Evolutionary conservation across 106 monocot genomes (phyloP).

Genomic region (Apostasia shenzhenica): DNA sequence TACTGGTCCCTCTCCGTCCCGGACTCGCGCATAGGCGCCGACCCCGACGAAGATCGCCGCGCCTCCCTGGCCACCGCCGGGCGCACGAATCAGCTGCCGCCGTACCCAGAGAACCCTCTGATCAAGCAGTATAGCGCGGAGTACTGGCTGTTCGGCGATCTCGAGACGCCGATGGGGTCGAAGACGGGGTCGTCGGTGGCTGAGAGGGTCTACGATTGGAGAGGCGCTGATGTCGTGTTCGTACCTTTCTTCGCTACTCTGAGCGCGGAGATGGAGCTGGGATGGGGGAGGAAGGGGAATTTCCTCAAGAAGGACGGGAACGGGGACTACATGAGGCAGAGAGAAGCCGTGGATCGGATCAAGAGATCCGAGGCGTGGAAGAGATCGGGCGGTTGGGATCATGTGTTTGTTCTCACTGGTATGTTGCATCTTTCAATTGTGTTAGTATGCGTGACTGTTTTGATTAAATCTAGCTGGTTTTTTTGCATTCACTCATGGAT

Average conservation of each 20-base stretch:
- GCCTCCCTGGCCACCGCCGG: neutral
- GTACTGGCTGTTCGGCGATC: conserved; percentile 75
- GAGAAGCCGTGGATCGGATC: conserved; percentile 47
- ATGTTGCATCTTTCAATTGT: neutral
- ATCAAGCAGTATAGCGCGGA: conserved; percentile 86
- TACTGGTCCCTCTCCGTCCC: conserved; percentile 70
- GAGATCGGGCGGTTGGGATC: conserved; percentile 62
- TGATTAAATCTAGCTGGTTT: neutral
- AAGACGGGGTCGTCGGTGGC: conserved; percentile 19
- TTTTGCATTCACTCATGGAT: neutral
- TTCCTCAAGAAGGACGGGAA: conserved; percentile 76
- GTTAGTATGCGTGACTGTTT: neutral
- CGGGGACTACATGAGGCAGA: conserved; percentile 54
- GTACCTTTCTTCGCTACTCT: conserved; percentile 90
- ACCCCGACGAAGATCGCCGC: conserved; percentile 12
- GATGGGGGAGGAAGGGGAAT: conserved; percentile 72
- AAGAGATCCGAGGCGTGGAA: conserved; percentile 41
- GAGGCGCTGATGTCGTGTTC: conserved; percentile 65
- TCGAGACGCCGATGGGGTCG: conserved; percentile 37
- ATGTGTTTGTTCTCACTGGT: conserved; percentile 70
- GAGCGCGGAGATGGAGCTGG: conserved; percentile 93
- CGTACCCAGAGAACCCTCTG: conserved; percentile 68
- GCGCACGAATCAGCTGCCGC: conserved; percentile 1
- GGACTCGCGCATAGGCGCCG: conserved; percentile 57
- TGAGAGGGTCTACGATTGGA: conserved; percentile 30